Percentiles rank a stretch among this genome's conserved stretches.
These are phyloP conservation scores for Penicillium decumbens DNA, from an alignment of 2,329 filamentous ascomycete species.

Conservation along the genomic window DNA sequence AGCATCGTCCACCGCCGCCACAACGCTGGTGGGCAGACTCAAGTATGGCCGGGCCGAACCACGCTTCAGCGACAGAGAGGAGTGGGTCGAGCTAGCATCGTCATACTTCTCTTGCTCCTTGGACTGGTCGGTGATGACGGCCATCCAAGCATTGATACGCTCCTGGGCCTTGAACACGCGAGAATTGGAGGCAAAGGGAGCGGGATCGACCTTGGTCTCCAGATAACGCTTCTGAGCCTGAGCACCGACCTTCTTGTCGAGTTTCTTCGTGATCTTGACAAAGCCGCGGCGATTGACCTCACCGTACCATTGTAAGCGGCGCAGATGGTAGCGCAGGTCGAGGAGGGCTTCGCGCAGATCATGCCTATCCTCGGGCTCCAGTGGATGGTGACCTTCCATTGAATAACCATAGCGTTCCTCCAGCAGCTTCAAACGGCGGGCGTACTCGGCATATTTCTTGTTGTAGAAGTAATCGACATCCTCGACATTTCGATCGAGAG, in stretches of 20 bases:
- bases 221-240: slow-evolving; percentile 81
- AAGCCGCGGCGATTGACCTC: slow-evolving; percentile 95
- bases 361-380: slow-evolving; percentile 84
- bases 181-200: slow-evolving; percentile 75
- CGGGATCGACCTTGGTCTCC: slow-evolving; percentile 82
- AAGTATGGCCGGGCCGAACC: slow-evolving; percentile 71
- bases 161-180: slow-evolving; percentile 57
- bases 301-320: slow-evolving; percentile 95
- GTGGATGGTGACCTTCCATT: slow-evolving; percentile 62
- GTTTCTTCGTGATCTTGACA: slow-evolving; percentile 97
- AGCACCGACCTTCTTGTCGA: slow-evolving; percentile 86
- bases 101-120: slow-evolving; percentile 70
- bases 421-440: slow-evolving; percentile 76
- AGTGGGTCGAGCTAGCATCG: slow-evolving; percentile 67
- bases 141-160: slow-evolving; percentile 86
- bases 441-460: slow-evolving; percentile 82
- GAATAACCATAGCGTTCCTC: slow-evolving; percentile 80
- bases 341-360: slow-evolving; percentile 86
- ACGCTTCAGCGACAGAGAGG: slow-evolving; percentile 66
- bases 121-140: slow-evolving; percentile 51
- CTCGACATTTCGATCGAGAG: slow-evolving; percentile 93
- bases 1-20: slow-evolving; percentile 40
- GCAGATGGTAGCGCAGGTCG: slow-evolving; percentile 77
- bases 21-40: slow-evolving; percentile 59
- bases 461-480: slow-evolving; percentile 97